Evolutionary conservation across 345 rosid species (phyloP).

Genomic region (Euphorbia peplus): DNA sequence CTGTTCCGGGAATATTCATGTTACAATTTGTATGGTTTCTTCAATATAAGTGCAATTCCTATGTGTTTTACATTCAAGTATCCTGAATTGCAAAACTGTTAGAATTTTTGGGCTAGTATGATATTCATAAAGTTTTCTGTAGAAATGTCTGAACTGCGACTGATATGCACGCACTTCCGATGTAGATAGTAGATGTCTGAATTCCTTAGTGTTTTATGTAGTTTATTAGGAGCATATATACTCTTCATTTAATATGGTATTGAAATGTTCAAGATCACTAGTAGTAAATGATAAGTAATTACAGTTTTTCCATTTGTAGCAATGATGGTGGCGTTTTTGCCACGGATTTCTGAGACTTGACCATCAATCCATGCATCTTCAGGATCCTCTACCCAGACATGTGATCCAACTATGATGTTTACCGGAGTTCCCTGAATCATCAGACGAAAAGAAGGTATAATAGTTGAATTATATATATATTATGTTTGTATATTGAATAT

Average conservation of each 20-base stretch:
- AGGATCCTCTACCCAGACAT: conserved; percentile 60
- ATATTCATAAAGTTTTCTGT: neutral
- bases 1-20: neutral
- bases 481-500: conserved; percentile 2
- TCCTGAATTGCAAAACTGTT: neutral
- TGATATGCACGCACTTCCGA: neutral
- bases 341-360: conserved; percentile 49
- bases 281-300: neutral
- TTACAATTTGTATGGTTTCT: neutral
- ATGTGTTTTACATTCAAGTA: neutral
- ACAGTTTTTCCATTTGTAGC: conserved; percentile 41
- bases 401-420: conserved; percentile 56
- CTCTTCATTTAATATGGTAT: too few relatives aligned
- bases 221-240: neutral
- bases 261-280: too few relatives aligned
- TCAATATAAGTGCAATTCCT: neutral
- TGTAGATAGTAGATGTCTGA: neutral
- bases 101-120: too few relatives aligned
- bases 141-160: neutral
- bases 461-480: neutral
- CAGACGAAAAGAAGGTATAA: conserved; percentile 9
- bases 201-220: neutral
- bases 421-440: conserved; percentile 49
- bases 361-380: conserved; percentile 58
- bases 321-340: conserved; percentile 38